These are phyloP conservation scores for Mollisia scopiformis DNA, from an alignment of 2,329 filamentous ascomycete genomes.

Conservation along the genomic window DNA sequence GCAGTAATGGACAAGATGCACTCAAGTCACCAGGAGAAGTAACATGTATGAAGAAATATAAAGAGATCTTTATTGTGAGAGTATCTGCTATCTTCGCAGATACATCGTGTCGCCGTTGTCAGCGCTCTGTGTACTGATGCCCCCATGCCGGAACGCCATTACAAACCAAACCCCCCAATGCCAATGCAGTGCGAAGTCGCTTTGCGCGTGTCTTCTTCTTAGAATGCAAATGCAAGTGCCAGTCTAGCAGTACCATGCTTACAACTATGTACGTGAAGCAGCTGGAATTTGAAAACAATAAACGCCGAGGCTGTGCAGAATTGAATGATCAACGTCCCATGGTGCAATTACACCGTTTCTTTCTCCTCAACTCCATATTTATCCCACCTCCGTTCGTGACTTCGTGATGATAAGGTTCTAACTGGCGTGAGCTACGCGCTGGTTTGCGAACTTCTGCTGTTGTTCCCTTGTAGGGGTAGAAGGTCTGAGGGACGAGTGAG, in stretches of 20 bases:
- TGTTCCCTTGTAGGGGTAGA: constrained; percentile 31
- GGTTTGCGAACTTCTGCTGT: constrained; percentile 24
- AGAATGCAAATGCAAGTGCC: constrained; percentile 22
- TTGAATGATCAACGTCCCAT: constrained; percentile 5
- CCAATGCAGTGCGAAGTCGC: constrained; percentile 8
- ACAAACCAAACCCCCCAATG: constrained; percentile 8
- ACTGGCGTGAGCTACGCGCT: constrained; percentile 21
- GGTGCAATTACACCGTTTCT: neutral
- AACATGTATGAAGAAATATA: neutral
- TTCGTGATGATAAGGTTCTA: constrained; percentile 26
- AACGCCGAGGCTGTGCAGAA: constrained; percentile 25
- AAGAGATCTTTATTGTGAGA: constrained; percentile 17
- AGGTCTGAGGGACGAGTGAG: constrained; percentile 29
- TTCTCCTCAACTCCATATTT: neutral
- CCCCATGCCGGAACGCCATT: constrained; percentile 12
- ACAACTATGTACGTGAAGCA: constrained; percentile 8
- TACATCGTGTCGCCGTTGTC: neutral
- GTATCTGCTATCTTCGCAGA: constrained; percentile 2
- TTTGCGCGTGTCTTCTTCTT: constrained; percentile 7
- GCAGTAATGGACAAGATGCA: neutral
- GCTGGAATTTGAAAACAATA: constrained; percentile 6
- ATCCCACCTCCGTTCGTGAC: constrained; percentile 19
- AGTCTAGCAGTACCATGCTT: constrained; percentile 13
- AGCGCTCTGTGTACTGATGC: constrained; percentile 1
- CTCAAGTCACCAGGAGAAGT: neutral